Conservation (phyloP, 495 filamentous ascomycete genomes). For the Hypoxylon fragiforme region DNA sequence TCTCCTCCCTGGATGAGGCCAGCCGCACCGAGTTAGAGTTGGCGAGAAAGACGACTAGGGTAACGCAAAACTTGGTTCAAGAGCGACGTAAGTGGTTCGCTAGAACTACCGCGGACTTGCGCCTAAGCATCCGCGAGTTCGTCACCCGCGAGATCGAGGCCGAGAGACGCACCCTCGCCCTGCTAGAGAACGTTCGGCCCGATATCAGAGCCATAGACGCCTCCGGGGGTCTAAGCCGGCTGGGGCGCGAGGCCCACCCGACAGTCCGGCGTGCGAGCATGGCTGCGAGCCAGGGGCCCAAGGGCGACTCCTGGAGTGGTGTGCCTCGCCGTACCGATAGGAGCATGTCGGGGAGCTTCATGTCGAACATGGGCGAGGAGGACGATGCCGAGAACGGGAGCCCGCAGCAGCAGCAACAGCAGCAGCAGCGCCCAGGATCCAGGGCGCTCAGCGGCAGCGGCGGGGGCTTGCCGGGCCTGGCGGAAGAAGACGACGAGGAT, state of each 20-base stretch:
- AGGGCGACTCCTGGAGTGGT: conserved; percentile 96
- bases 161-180: conserved; percentile 88
- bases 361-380: conserved; percentile 48
- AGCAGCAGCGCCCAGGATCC: conserved; percentile 35
- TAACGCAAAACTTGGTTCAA: conserved; percentile 83
- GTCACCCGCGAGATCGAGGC: conserved; percentile 93
- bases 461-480: conserved; percentile 60
- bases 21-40: conserved; percentile 76
- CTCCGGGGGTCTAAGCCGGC: conserved; percentile 81
- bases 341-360: conserved; percentile 72
- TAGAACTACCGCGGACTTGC: conserved; percentile 78
- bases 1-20: conserved; percentile 85
- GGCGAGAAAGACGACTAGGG: conserved; percentile 77
- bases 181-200: conserved; percentile 86
- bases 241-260: conserved; percentile 88
- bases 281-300: conserved; percentile 85
- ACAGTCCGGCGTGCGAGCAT: conserved; percentile 72
- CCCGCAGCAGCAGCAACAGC: too few relatives aligned
- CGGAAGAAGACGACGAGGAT: conserved; percentile 92
- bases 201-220: conserved; percentile 92
- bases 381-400: conserved; percentile 49
- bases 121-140: conserved; percentile 83
- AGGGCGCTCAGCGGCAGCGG: conserved; percentile 60
- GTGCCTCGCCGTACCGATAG: conserved; percentile 80
- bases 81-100: conserved; percentile 93